These are phyloP conservation scores for Cylindrodendrum hubeiense DNA, from an alignment of 2,329 filamentous ascomycete genomes.

Conservation along the genomic window DNA sequence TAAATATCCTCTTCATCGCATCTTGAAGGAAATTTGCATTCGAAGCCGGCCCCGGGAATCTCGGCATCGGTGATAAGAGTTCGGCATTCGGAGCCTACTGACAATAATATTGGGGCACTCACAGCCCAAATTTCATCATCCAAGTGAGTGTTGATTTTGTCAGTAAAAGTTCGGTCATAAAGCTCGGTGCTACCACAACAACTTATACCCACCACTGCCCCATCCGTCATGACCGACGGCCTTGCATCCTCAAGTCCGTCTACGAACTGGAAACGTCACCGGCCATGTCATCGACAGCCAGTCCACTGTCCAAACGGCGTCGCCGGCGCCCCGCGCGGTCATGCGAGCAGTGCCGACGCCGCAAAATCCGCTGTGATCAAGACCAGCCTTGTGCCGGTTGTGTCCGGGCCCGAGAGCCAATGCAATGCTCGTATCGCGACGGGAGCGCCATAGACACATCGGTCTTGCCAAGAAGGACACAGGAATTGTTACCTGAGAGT, in stretches of 20 bases:
- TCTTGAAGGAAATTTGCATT: not conserved
- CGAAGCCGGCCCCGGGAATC: slow-evolving; percentile 15
- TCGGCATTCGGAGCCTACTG: not conserved
- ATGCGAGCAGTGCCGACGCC: slow-evolving; percentile 43
- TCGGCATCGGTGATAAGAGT: slow-evolving; percentile 27
- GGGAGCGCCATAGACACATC: slow-evolving; percentile 12
- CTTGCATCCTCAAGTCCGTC: slow-evolving; percentile 8
- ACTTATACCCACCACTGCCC: slow-evolving; percentile 27
- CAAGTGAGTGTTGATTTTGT: not conserved
- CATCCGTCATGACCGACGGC: slow-evolving; percentile 2
- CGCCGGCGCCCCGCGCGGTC: slow-evolving; percentile 41
- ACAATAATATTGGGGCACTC: slow-evolving; percentile 1
- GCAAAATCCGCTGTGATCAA: slow-evolving; percentile 40
- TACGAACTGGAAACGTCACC: not conserved
- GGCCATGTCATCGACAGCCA: slow-evolving; percentile 20
- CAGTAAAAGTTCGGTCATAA: slow-evolving; percentile 32
- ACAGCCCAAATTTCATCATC: not conserved
- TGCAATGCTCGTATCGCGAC: slow-evolving; percentile 44
- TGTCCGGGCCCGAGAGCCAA: slow-evolving; percentile 38
- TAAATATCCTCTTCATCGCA: not conserved
- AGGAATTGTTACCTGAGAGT: not conserved
- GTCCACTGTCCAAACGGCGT: slow-evolving; percentile 36
- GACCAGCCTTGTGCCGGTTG: slow-evolving; percentile 41
- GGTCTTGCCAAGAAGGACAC: not conserved
- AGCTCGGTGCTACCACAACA: slow-evolving; percentile 24